Conservation (phyloP, 164 flowering plant genomes). For the Akebia trifoliata region DNA sequence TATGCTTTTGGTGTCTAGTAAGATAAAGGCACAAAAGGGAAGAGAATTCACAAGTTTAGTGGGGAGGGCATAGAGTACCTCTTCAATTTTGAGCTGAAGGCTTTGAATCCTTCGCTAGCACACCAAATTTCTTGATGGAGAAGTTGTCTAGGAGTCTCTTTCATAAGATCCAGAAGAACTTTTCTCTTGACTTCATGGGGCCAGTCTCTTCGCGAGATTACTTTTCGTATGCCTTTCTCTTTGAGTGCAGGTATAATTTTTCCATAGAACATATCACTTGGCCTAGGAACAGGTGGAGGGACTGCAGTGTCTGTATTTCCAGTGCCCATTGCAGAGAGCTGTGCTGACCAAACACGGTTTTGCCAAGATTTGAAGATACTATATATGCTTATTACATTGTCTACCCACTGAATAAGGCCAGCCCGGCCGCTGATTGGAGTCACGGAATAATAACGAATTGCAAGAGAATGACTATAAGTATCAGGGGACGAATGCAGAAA, state of each 20-base stretch:
- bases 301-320: slow-evolving; percentile 40
- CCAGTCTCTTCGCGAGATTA: slow-evolving; percentile 97
- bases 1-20: neutral
- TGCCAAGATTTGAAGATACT: slow-evolving; percentile 96
- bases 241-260: slow-evolving; percentile 98
- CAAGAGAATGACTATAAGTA: slow-evolving; percentile 43
- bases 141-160: slow-evolving; percentile 85
- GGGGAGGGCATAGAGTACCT: slow-evolving; percentile 38
- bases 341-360: slow-evolving; percentile 60
- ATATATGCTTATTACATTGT: slow-evolving; percentile 85
- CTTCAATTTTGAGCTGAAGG: slow-evolving; percentile 81
- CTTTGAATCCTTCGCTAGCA: slow-evolving; percentile 93
- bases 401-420: slow-evolving; percentile 98
- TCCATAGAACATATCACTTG: slow-evolving; percentile 98
- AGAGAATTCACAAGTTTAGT: neutral
- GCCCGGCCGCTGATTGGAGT: slow-evolving; percentile 98
- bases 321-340: slow-evolving; percentile 46
- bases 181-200: slow-evolving; percentile 96
- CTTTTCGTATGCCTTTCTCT: slow-evolving; percentile 96
- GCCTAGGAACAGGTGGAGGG: slow-evolving; percentile 83
- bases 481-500: slow-evolving; percentile 60
- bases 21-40: neutral
- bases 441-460: slow-evolving; percentile 87
- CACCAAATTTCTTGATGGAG: slow-evolving; percentile 98
- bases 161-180: slow-evolving; percentile 91